Evolutionary conservation across 75 land plant genomes (phyloP).

Genomic region (Cupressus sempervirens): DNA sequence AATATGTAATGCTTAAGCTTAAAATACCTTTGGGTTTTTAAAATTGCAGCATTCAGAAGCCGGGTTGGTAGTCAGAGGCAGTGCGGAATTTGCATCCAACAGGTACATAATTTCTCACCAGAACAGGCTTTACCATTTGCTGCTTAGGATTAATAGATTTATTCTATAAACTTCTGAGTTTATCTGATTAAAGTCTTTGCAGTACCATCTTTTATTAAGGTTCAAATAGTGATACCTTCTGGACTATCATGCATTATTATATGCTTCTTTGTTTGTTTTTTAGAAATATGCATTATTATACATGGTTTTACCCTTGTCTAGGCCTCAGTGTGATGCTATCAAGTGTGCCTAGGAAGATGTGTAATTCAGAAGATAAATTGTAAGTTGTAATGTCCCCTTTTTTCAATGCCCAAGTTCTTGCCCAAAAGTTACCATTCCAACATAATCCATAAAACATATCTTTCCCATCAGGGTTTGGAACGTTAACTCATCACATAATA

Average conservation of each 20-base stretch:
- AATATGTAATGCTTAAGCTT: neutral
- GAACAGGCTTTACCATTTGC: neutral
- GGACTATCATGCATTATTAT: neutral
- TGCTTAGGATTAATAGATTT: neutral
- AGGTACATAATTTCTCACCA: conserved; percentile 35
- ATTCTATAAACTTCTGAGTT: neutral
- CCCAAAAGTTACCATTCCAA: too few relatives aligned
- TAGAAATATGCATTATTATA: too few relatives aligned
- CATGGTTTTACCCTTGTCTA: too few relatives aligned
- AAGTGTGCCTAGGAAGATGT: too few relatives aligned
- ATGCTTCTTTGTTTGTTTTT: too few relatives aligned
- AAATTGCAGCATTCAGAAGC: conserved; percentile 72
- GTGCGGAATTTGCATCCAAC: conserved; percentile 58
- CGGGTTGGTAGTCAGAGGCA: conserved; percentile 65
- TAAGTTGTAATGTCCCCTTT: too few relatives aligned
- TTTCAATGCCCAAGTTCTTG: too few relatives aligned
- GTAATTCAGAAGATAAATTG: too few relatives aligned
- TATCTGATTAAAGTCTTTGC: neutral
- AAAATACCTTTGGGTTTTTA: neutral
- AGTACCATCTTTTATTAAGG: neutral
- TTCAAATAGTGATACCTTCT: neutral
- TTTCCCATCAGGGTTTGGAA: too few relatives aligned
- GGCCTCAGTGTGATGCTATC: too few relatives aligned
- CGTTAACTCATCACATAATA: too few relatives aligned
- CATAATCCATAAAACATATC: too few relatives aligned